Base-by-base conservation (phyloP, 139 green algal genomes). In the Auxenochlorella pyrenoidosa region DNA sequence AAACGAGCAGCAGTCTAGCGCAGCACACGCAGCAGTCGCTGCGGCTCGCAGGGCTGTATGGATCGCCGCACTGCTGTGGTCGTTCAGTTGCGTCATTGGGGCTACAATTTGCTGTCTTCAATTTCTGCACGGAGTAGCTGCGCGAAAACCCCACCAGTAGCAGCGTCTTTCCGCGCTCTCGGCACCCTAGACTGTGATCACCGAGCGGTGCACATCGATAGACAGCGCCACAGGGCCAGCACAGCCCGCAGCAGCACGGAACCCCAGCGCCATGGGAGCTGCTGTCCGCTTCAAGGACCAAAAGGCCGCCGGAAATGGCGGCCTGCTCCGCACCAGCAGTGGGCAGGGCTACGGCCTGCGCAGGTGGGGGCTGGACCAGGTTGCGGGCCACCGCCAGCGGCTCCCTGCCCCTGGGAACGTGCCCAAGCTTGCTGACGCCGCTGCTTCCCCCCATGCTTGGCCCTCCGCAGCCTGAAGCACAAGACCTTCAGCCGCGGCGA, bases 401-500 rank as follows among this genome's bases (percentile, higher is more conserved):
- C 47, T 66, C 0, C 77, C 19, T 63, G 54, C 54, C 54, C 12
- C 22, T 24, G 15, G 3, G 54, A 24, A 63, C 2, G 54, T 22
- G 12, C 54, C 54, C 15, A 63, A 24, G 54, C 54, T 63, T 43
- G 26, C 47, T 30, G 12, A 30, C n/a, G 51, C 12, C 8, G 51
- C 51, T 40, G n/a, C 8, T 51, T n/a, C 2, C 0, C 34, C 63
- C 3, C 26, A 38, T 1, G 3, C 75, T 28, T 60, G 40, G 43
- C 6, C 40, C 18, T 65, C 13, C 63, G 63, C 80, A 85, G 73
- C 22, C 59, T 75, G 2, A 77, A 82, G 51, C 59, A 86, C 43
- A 86, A 86, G 43, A 51, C 66, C 5, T 86, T 86, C 44, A 86
- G 82, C n/a, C 43, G 66, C 32, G 82, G 58, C 10, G 82, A 86